Percentiles rank a stretch among this genome's conserved stretches.
Conservation (phyloP, 2,329 filamentous ascomycete species). For the Nectriaceae sp. region DNA sequence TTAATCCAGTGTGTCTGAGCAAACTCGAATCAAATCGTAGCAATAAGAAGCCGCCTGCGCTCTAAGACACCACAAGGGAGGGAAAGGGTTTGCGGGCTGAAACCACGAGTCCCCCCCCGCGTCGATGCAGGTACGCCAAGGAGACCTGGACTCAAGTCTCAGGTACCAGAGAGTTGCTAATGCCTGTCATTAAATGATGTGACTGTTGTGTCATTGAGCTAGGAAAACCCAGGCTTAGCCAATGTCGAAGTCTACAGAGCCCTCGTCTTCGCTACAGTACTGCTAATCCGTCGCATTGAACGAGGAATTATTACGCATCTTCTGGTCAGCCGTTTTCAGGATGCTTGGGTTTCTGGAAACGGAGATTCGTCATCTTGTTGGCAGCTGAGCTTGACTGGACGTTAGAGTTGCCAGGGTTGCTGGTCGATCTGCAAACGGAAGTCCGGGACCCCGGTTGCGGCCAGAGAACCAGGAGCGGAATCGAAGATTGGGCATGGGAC, state of each 20-base stretch:
- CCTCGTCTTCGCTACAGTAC: too few species aligned
- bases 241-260: too few species aligned
- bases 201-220: constrained; percentile 28
- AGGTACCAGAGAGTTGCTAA: constrained; percentile 20
- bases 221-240: too few species aligned
- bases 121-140: constrained; percentile 22
- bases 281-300: too few species aligned
- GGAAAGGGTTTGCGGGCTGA: constrained; percentile 17
- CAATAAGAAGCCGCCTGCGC: too few species aligned
- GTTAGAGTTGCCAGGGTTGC: constrained; percentile 22
- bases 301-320: too few species aligned
- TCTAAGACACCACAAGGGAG: too few species aligned
- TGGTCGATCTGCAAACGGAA: constrained; percentile 30
- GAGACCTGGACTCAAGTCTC: constrained; percentile 5
- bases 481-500: constrained; percentile 6
- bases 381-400: constrained; percentile 14
- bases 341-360: constrained; percentile 7
- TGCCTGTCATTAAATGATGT: constrained; percentile 27
- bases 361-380: constrained; percentile 24
- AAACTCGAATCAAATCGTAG: too few species aligned
- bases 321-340: too few species aligned
- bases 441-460: constrained; percentile 27
- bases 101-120: constrained; percentile 19
- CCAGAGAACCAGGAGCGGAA: constrained; percentile 17
- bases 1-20: too few species aligned